Conservation (phyloP, 805 yeast genomes). For the Candida oleophila region DNA sequence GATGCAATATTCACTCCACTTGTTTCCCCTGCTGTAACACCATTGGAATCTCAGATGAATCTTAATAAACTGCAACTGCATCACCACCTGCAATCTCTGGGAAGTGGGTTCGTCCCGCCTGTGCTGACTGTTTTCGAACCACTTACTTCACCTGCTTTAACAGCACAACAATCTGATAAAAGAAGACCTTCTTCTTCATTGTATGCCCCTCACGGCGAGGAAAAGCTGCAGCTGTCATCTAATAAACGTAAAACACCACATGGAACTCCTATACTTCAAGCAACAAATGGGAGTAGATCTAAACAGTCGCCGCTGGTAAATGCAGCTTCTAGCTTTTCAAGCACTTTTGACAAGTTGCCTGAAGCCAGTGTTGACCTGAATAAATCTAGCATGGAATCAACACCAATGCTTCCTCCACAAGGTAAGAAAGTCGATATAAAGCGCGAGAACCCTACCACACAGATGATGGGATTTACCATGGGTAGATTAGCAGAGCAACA, state of each 20-base stretch:
- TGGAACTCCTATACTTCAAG: constrained; percentile 39
- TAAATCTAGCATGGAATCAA: constrained; percentile 29
- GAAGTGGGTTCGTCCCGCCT: constrained; percentile 17
- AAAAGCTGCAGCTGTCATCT: constrained; percentile 10
- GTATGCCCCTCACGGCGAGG: constrained; percentile 29
- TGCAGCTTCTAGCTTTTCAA: background rate
- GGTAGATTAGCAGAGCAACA: constrained; percentile 40
- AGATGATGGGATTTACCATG: constrained; percentile 47
- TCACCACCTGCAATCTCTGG: constrained; percentile 1
- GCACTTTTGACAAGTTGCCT: constrained; percentile 14
- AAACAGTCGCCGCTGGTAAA: constrained; percentile 34
- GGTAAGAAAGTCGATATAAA: constrained; percentile 26
- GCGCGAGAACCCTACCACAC: constrained; percentile 24
- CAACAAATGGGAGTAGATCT: constrained; percentile 11
- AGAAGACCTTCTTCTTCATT: constrained; percentile 35
- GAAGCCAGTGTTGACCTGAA: constrained; percentile 9
- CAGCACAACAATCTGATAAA: constrained; percentile 35
- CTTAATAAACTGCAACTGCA: constrained; percentile 13
- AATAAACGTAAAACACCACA: constrained; percentile 44
- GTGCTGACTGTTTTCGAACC: constrained; percentile 43
- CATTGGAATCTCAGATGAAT: constrained; percentile 43
- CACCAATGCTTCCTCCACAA: constrained; percentile 41
- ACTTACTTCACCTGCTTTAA: constrained; percentile 67
- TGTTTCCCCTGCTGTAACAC: constrained; percentile 74
- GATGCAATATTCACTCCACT: constrained; percentile 73